phyloP scores from a whole-genome alignment of 148 eudicot species.

The Rhododendron mucronatum region DNA sequence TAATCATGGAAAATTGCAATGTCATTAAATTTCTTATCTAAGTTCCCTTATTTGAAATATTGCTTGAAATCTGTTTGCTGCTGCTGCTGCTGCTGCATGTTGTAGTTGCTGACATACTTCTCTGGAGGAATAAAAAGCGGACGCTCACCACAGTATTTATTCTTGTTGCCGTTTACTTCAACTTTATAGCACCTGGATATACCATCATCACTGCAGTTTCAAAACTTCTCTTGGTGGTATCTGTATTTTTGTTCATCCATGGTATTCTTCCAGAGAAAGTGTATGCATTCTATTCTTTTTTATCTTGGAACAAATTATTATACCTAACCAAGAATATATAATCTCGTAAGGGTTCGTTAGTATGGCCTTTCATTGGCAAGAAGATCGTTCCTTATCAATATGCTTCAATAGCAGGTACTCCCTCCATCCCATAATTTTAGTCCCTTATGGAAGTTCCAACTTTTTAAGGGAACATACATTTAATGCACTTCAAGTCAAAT shows the following conservation, averaged over 20 bases:
- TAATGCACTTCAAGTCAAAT: background rate
- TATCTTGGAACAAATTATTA: background rate
- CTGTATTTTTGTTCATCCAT: constrained; percentile 64
- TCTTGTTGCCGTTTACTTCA: constrained; percentile 63
- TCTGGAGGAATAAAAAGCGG: constrained; percentile 72
- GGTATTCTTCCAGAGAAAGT: constrained; percentile 61
- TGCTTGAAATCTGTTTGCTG: background rate
- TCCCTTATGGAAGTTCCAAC: background rate
- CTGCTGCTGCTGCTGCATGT: constrained; percentile 7
- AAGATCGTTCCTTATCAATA: background rate
- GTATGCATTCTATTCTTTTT: constrained; percentile 34
- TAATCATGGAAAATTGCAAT: background rate
- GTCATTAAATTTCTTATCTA: background rate
- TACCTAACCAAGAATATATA: background rate
- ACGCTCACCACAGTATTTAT: constrained; percentile 37
- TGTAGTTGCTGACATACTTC: constrained; percentile 87
- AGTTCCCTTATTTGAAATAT: background rate
- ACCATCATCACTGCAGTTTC: constrained; percentile 60
- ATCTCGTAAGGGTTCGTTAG: background rate
- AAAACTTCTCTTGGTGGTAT: constrained; percentile 47
- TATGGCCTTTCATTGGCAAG: background rate
- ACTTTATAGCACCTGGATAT: constrained; percentile 61
- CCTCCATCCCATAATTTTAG: background rate
- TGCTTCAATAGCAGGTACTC: background rate
- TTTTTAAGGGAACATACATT: background rate